phyloP scores from a whole-genome alignment of 768 basidiomycete genomes.

The Rossbeevera mucosa region DNA sequence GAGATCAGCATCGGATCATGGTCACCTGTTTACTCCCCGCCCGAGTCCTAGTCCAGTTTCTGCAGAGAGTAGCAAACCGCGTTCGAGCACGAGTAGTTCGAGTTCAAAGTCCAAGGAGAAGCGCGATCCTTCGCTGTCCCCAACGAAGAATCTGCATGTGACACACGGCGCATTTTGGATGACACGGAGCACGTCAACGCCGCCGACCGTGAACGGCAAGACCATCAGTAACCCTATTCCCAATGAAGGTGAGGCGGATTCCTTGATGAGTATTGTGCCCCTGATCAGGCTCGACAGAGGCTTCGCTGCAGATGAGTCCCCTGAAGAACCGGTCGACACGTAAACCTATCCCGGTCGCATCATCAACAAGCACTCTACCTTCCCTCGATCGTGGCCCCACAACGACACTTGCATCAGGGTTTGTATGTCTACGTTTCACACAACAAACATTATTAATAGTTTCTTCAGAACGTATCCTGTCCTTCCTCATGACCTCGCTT shows the following conservation, averaged over 20 bases:
- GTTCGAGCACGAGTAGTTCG: slow-evolving; percentile 30
- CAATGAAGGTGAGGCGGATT: slow-evolving; percentile 52
- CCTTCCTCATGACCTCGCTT: slow-evolving; percentile 74
- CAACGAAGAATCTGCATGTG: slow-evolving; percentile 41
- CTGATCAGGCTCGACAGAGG: slow-evolving; percentile 37
- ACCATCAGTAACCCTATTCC: slow-evolving; percentile 65
- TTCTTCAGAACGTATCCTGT: slow-evolving; percentile 62
- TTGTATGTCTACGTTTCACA: slow-evolving; percentile 21
- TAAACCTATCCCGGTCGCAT: slow-evolving; percentile 58
- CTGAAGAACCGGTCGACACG: slow-evolving; percentile 60
- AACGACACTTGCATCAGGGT: slow-evolving; percentile 63
- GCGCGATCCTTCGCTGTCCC: slow-evolving; percentile 38
- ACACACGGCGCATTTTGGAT: slow-evolving; percentile 32
- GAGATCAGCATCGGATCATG: slow-evolving; percentile 27
- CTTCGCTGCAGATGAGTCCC: slow-evolving; percentile 70
- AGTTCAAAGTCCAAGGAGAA: slow-evolving; percentile 28
- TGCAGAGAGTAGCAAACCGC: slow-evolving; percentile 24
- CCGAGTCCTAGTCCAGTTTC: slow-evolving; percentile 18
- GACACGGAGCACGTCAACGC: slow-evolving; percentile 34
- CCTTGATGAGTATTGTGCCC: background rate
- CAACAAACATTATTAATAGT: slow-evolving; percentile 6
- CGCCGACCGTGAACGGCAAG: slow-evolving; percentile 53
- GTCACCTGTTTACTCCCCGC: slow-evolving; percentile 16
- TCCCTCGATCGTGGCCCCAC: slow-evolving; percentile 26
- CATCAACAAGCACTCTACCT: slow-evolving; percentile 27